Percentiles rank a stretch among this genome's conserved stretches.
Conservation (phyloP, 768 basidiomycete genomes). For the Fomitopsis serialis region DNA sequence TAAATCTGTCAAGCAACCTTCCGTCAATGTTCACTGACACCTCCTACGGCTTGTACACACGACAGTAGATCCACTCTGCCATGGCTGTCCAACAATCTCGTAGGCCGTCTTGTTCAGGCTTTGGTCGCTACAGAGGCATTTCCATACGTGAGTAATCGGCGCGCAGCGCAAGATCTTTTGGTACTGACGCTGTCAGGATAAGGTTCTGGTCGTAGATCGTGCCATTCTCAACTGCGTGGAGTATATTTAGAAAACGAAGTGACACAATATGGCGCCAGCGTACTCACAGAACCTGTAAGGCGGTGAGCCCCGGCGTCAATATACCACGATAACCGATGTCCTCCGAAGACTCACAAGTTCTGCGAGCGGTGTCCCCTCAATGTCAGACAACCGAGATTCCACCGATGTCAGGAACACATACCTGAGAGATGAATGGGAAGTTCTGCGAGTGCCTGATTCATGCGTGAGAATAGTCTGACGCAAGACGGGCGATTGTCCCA, state of each 20-base stretch:
- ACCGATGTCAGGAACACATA: background rate
- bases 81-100: background rate
- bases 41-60: background rate
- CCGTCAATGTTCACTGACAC: background rate
- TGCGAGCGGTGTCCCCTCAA: background rate
- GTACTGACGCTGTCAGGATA: conserved; percentile 35
- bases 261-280: background rate
- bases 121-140: background rate
- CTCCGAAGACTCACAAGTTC: background rate
- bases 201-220: conserved; percentile 44
- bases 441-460: conserved; percentile 1
- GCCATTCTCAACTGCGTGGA: conserved; percentile 33
- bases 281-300: conserved; percentile 2
- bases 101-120: conserved; percentile 3
- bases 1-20: background rate
- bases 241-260: background rate
- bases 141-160: background rate
- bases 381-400: background rate
- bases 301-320: no score
- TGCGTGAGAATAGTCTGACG: background rate
- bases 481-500: background rate
- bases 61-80: background rate
- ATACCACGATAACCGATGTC: background rate
- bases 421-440: conserved; percentile 4
- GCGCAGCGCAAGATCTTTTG: background rate